Percentiles rank a stretch among this genome's conserved stretches.
Conservation (phyloP, 176 grass and related monocot species). For the Triticum monococcum region DNA sequence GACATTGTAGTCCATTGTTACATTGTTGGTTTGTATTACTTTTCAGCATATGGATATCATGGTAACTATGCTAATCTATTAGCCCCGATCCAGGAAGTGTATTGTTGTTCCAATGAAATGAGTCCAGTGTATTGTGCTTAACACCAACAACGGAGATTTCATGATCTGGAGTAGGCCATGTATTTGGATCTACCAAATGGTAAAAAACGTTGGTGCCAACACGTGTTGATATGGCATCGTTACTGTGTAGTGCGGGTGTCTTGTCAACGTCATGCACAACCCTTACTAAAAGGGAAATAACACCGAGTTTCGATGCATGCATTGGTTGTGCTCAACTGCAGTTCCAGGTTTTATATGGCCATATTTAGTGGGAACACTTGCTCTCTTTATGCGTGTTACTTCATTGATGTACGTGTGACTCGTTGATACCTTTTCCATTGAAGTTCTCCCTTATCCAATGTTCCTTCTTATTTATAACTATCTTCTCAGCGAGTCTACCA, state of each 20-base stretch:
- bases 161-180: not conserved
- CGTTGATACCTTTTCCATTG: not conserved
- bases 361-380: not conserved
- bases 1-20: slow-evolving; percentile 21
- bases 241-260: not conserved
- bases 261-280: not conserved
- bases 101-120: not conserved
- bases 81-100: not conserved
- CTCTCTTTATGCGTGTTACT: not conserved
- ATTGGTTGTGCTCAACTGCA: slow-evolving; percentile 1
- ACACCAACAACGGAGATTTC: not conserved
- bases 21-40: not conserved
- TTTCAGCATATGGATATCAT: not conserved
- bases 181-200: slow-evolving; percentile 16
- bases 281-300: slow-evolving; percentile 10
- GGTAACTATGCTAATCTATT: not conserved
- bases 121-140: not conserved
- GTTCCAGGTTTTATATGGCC: not conserved
- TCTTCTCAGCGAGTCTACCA: not conserved
- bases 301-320: slow-evolving; percentile 1
- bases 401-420: not conserved
- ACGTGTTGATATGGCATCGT: not conserved
- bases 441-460: not conserved
- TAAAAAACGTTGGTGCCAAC: slow-evolving; percentile 9
- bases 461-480: not conserved